These are phyloP conservation scores for Kodamaea alishanica DNA, from an alignment of 1,139 yeast genomes.

Conservation along the genomic window DNA sequence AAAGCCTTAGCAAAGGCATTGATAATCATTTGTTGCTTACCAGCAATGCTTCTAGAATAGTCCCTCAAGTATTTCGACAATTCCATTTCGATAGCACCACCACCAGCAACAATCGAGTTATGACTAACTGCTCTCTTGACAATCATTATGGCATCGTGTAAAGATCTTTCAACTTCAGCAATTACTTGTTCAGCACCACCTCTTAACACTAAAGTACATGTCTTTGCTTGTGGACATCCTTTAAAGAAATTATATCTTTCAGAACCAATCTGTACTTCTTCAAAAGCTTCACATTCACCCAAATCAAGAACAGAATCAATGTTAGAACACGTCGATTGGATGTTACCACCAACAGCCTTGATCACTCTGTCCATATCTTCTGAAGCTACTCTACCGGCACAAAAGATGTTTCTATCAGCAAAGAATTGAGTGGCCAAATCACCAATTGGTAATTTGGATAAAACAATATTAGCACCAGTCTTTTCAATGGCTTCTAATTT, in stretches of 20 bases:
- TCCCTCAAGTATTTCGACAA: conserved; percentile 85
- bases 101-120: conserved; percentile 90
- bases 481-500: conserved; percentile 79
- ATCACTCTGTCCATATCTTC: conserved; percentile 93
- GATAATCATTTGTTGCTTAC: conserved; percentile 90
- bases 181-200: conserved; percentile 99
- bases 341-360: conserved; percentile 89
- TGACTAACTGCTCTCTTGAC: conserved; percentile 92
- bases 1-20: conserved; percentile 91
- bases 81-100: conserved; percentile 99
- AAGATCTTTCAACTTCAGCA: conserved; percentile 95
- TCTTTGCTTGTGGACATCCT: conserved; percentile 89
- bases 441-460: conserved; percentile 94
- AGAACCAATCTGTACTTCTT: conserved; percentile 93
- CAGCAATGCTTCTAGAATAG: conserved; percentile 81
- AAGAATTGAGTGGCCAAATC: conserved; percentile 97
- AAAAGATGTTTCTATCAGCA: conserved; percentile 93
- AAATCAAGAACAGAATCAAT: conserved; percentile 54
- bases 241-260: conserved; percentile 90
- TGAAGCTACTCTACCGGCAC: conserved; percentile 90
- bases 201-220: conserved; percentile 88
- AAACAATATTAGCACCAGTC: conserved; percentile 88
- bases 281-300: conserved; percentile 83
- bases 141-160: conserved; percentile 98
- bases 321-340: conserved; percentile 88